Conservation (phyloP, 805 yeast genomes). For the Ogataea nitratoaversa region DNA sequence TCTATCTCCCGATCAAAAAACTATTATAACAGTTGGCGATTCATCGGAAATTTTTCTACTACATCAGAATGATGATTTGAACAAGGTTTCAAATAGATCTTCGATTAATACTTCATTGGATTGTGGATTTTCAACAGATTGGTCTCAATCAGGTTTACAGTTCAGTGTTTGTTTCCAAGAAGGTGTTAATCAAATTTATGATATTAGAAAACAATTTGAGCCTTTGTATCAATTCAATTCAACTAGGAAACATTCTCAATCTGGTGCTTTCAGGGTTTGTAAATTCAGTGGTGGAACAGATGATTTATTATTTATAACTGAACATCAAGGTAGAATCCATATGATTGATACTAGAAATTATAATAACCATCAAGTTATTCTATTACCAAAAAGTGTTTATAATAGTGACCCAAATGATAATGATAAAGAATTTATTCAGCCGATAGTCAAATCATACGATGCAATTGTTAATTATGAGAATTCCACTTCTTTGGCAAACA, state of each 20-base stretch:
- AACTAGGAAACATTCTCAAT: slow-evolving; percentile 49
- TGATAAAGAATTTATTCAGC: no score
- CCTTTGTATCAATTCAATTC: slow-evolving; percentile 57
- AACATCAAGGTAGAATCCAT: slow-evolving; percentile 86
- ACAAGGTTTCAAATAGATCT: slow-evolving; percentile 32
- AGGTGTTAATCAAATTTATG: slow-evolving; percentile 76
- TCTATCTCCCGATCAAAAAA: slow-evolving; percentile 57
- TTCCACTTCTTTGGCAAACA: no score
- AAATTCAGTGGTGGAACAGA: slow-evolving; percentile 64
- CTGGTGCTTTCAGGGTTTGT: slow-evolving; percentile 36
- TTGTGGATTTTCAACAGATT: slow-evolving; percentile 79
- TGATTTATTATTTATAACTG: slow-evolving; percentile 72
- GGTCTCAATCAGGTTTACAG: slow-evolving; percentile 66
- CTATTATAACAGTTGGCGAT: slow-evolving; percentile 73
- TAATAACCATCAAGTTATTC: slow-evolving; percentile 69
- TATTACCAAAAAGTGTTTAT: slow-evolving; percentile 44
- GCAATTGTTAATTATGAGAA: slow-evolving; percentile 19
- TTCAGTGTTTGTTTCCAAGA: slow-evolving; percentile 84
- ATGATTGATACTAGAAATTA: slow-evolving; percentile 73
- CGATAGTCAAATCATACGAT: slow-evolving; percentile 27
- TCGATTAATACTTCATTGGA: slow-evolving; percentile 52
- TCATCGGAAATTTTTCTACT: slow-evolving; percentile 57
- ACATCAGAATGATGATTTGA: slow-evolving; percentile 36
- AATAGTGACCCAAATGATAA: slow-evolving; percentile 14
- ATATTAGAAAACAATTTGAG: slow-evolving; percentile 53